Percentiles rank a stretch among this genome's conserved stretches.
Conservation (phyloP, 1,139 yeast species). For the Yueomyces sp. region DNA sequence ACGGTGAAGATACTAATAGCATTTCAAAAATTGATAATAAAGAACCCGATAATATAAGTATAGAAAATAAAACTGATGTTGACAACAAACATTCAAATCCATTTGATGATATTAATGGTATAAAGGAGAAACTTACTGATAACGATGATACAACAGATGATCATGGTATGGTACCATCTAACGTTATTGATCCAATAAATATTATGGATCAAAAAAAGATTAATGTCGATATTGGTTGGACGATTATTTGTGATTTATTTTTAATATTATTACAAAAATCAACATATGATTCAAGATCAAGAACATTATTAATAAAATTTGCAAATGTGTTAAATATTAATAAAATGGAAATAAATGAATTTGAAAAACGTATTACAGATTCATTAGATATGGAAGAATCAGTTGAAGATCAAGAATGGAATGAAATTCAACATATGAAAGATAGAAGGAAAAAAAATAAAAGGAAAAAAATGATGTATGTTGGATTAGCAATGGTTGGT, state of each 20-base stretch:
- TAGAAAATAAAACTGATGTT: background rate
- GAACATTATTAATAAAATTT: conserved; percentile 58
- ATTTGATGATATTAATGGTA: background rate
- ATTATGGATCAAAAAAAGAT: conserved; percentile 28
- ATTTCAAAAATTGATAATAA: background rate
- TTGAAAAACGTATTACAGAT: conserved; percentile 83
- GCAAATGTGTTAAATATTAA: conserved; percentile 49
- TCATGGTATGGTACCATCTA: conserved; percentile 6
- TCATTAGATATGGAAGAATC: conserved; percentile 78
- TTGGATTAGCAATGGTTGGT: conserved; percentile 94
- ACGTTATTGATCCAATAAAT: conserved; percentile 26
- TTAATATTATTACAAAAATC: conserved; percentile 72
- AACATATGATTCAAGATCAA: conserved; percentile 77
- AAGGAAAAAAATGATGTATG: conserved; percentile 64
- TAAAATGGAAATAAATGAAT: conserved; percentile 62
- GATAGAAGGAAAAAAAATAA: conserved; percentile 53
- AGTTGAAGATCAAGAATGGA: conserved; percentile 58
- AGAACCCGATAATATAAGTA: background rate
- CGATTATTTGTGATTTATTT: conserved; percentile 80
- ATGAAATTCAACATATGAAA: conserved; percentile 60
- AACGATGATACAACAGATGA: background rate
- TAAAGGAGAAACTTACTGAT: background rate
- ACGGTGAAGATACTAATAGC: conserved; percentile 1
- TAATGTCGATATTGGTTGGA: conserved; percentile 82
- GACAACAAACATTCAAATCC: background rate